Evolutionary conservation across 1,284 basidiomycete species (phyloP), one percentile per base, ranked within the genome.

Genomic region (Xanthoconium separans): DNA sequence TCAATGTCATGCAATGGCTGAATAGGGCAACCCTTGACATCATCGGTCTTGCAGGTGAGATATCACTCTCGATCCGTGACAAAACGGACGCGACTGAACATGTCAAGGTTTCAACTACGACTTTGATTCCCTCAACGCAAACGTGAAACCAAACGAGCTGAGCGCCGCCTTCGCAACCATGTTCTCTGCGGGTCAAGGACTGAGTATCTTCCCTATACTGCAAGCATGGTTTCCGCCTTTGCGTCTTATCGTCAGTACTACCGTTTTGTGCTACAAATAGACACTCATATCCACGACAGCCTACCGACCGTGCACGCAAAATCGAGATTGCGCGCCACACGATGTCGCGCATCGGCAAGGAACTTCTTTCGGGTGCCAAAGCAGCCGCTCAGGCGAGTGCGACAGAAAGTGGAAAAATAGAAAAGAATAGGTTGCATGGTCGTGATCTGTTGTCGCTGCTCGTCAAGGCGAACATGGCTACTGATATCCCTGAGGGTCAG

Each of bases 51-150:
- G 41, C 41, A 29, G 15, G 41, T 29, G 7, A 29, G 24, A 9
- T 27, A 27, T 5, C 27, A 27, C 27, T 27, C 27, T 27, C 27
- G 27, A 27, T 27, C 27, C 27, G 27, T 27, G 6, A 27, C 6
- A 36, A 6, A 16, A 8, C 34, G 34, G 34, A n/a, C 34, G 34
- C 34, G 6, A 36, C 34, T n/a, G 22, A 24, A 5, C 20, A 3
- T 8, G 16, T 4, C 5, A 40, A 82, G 80, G 85, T 1, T 91
- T 90, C 65, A 78, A 82, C 63, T 88, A 89, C 62, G 66, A 80
- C 10, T 89, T 92, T 65, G 70, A 85, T 44, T 69, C 82, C 0
- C 64, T 84, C 11, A 70, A 73, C 41, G 60, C 60, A 1, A 61
- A 65, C n/a, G 65, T 62, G 2, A 64, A 70, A 34, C 69, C 65